A percentile compares a stretch with the other conserved stretches of the same genome.
phyloP scores from a whole-genome alignment of 306 rosid species.

The Quercus bicolor region DNA sequence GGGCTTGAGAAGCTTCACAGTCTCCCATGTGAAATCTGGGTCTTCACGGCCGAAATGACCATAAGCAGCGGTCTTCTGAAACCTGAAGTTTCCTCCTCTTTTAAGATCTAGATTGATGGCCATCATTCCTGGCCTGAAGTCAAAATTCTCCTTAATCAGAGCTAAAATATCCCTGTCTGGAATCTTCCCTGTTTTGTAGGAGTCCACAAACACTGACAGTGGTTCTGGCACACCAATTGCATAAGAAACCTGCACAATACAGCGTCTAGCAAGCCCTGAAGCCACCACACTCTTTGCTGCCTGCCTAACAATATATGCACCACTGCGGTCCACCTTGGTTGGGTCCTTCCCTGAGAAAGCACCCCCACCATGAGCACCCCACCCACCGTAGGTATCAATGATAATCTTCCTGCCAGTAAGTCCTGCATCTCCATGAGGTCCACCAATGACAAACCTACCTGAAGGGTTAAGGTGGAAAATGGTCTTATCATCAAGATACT shows the following conservation, averaged over 20 bases:
- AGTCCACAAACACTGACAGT: slow-evolving; percentile 62
- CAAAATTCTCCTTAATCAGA: slow-evolving; percentile 63
- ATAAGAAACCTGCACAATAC: slow-evolving; percentile 78
- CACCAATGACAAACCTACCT: slow-evolving; percentile 76
- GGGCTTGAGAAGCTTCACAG: slow-evolving; percentile 61
- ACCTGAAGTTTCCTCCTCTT: slow-evolving; percentile 75
- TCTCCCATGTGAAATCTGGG: slow-evolving; percentile 82
- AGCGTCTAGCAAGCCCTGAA: slow-evolving; percentile 73
- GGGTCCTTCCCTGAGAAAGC: slow-evolving; percentile 86
- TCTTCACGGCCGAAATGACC: slow-evolving; percentile 82
- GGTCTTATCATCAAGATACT: slow-evolving; percentile 72
- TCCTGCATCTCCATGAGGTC: slow-evolving; percentile 86
- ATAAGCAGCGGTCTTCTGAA: slow-evolving; percentile 78
- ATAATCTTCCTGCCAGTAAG: slow-evolving; percentile 83
- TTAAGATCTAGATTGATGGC: slow-evolving; percentile 63
- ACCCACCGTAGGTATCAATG: slow-evolving; percentile 75
- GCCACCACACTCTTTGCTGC: slow-evolving; percentile 83
- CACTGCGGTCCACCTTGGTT: slow-evolving; percentile 80
- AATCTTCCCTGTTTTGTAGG: slow-evolving; percentile 65
- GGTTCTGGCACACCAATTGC: slow-evolving; percentile 84
- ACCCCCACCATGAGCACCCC: slow-evolving; percentile 94
- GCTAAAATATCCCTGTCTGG: slow-evolving; percentile 56
- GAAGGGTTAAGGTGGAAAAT: slow-evolving; percentile 80
- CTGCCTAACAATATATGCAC: slow-evolving; percentile 72
- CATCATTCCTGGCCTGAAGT: slow-evolving; percentile 81